Base-by-base conservation (phyloP, 495 filamentous ascomycete species). In the Letharia columbiana region DNA sequence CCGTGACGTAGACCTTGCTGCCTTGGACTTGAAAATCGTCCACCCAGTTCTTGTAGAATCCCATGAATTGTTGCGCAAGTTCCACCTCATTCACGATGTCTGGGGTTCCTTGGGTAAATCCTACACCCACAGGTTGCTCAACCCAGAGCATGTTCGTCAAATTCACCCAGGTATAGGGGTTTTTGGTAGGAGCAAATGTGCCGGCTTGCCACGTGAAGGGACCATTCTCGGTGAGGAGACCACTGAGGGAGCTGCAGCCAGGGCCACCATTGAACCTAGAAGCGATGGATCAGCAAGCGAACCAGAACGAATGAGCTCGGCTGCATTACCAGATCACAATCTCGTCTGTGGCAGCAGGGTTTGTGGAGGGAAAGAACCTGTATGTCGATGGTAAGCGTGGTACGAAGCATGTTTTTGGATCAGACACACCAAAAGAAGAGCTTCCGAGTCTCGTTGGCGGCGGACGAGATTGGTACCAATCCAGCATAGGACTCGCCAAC, bases 401-500 rank as follows among this genome's bases (percentile, higher is more conserved):
- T 42, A 42, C 12, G 31, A 28, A 3, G 10, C n/a, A 61, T 28
- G 0, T 2, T 17, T 17, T 8, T 8, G n/a, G 10, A 18, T 28
- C n/a, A 61, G 59, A 44, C 39, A 44, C 7, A 84, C 49, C 83
- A 73, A 68, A 82, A 84, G 69, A 84, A 83, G 12, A 86, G 74
- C 18, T 75, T 67, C 8, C 79, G 73, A 8, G 77, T 73, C 68
- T 84, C 81, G 56, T 84, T 77, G 23, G 45, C 40, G 8, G 63
- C 41, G 28, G 50, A 63, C 1, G 67, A 63, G 67, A 92, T 90
- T 12, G 90, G 88, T 11, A 94, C 76, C 23, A 86, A 76, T 4
- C 89, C 89, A 28, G 89, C 88, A 73, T 91, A 92, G 4, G 84
- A 85, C 73, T 92, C 89, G 42, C 89, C 89, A 66, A 89, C 75